Conservation (phyloP, 2,329 filamentous ascomycete species). For the Penicillium frequentans region DNA sequence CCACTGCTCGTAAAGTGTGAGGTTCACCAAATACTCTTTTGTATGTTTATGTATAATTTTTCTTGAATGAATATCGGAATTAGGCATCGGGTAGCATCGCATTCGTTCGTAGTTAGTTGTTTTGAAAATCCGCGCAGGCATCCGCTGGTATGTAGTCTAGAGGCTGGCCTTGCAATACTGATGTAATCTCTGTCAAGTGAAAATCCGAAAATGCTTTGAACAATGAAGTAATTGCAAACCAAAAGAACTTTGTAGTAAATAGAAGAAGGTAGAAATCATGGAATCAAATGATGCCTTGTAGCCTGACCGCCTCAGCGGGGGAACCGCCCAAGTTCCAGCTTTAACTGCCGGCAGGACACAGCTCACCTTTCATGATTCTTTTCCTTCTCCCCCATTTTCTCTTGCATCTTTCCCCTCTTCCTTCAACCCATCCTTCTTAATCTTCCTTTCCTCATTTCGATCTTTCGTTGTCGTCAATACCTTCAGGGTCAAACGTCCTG, state of each 20-base stretch:
- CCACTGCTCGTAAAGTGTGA: conserved; percentile 9
- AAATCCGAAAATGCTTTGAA: too few species aligned
- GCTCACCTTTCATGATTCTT: conserved; percentile 25
- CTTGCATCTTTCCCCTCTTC: conserved; percentile 7
- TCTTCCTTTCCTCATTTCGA: not conserved
- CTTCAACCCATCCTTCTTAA: conserved; percentile 14
- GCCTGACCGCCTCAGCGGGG: conserved; percentile 24
- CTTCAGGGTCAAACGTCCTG: conserved; percentile 39
- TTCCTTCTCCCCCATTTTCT: conserved; percentile 12
- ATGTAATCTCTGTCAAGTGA: not conserved
- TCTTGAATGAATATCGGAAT: not conserved
- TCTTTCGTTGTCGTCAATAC: conserved; percentile 16
- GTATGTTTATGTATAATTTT: not conserved
- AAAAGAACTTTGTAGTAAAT: not conserved
- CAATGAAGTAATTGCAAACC: not conserved
- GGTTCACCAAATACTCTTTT: not conserved
- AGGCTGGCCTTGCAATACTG: not conserved
- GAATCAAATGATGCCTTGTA: conserved; percentile 7
- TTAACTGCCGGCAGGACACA: conserved; percentile 20
- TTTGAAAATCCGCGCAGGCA: not conserved
- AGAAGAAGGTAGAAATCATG: not conserved
- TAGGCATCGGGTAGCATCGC: not conserved
- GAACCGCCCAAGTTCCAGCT: conserved; percentile 4
- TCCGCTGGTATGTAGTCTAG: not conserved
- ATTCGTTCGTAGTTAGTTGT: not conserved